Percentiles rank a stretch among this genome's conserved stretches.
These are phyloP conservation scores for Cladosporium oxysporum DNA, from an alignment of 2,329 filamentous ascomycete genomes.

Conservation along the genomic window DNA sequence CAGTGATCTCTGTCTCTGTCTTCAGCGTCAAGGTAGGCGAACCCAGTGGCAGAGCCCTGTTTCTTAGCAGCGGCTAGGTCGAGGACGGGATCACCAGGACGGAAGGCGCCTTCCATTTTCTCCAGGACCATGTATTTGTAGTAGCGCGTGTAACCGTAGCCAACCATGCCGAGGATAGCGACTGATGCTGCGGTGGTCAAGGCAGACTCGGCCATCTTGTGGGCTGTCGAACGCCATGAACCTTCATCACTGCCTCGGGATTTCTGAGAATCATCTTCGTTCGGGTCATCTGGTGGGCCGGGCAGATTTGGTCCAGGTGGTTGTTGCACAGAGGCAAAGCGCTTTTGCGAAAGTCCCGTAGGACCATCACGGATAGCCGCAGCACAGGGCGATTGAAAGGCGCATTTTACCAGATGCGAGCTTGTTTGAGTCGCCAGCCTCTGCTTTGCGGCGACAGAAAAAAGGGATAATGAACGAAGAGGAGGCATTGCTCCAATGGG, in stretches of 20 bases:
- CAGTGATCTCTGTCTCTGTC: constrained; percentile 67
- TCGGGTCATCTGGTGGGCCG: constrained; percentile 26
- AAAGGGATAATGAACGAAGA: constrained; percentile 11
- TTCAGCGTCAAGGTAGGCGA: constrained; percentile 34
- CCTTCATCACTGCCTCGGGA: constrained; percentile 21
- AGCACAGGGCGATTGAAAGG: not conserved
- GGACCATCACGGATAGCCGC: constrained; percentile 3
- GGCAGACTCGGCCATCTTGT: constrained; percentile 56
- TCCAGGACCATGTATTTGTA: constrained; percentile 86
- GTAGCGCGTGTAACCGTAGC: constrained; percentile 61
- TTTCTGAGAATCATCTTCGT: constrained; percentile 24
- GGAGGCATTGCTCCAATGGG: constrained; percentile 14
- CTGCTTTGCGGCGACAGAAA: constrained; percentile 5
- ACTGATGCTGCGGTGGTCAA: constrained; percentile 54
- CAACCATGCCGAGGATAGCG: constrained; percentile 57
- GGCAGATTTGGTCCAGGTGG: constrained; percentile 26
- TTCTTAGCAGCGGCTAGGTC: constrained; percentile 56
- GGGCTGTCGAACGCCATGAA: constrained; percentile 41
- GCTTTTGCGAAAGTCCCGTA: constrained; percentile 12
- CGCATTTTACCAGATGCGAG: not conserved
- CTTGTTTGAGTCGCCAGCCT: not conserved
- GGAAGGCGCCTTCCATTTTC: constrained; percentile 91
- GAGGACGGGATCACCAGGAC: constrained; percentile 78
- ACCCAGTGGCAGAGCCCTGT: constrained; percentile 29
- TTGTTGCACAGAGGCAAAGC: constrained; percentile 19